Conservation (phyloP, 2,329 filamentous ascomycete species). For the Westerdykella aurantiaca region DNA sequence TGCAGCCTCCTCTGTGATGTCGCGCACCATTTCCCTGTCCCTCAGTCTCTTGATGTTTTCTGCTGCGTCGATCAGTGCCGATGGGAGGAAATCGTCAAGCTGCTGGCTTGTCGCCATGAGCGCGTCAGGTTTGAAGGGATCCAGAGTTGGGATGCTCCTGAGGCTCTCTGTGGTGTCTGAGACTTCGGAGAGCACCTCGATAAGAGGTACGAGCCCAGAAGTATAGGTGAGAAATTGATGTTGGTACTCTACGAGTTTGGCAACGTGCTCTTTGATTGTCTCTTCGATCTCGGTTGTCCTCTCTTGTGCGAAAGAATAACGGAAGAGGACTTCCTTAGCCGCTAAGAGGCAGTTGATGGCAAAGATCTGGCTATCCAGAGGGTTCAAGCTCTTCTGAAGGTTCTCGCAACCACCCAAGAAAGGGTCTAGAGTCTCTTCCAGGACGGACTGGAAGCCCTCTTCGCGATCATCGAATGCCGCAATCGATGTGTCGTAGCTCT, state of each 20-base stretch:
- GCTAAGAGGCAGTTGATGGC: conserved; percentile 64
- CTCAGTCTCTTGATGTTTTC: conserved; percentile 71
- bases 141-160: conserved; percentile 50
- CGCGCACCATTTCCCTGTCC: conserved; percentile 64
- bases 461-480: conserved; percentile 52
- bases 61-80: conserved; percentile 85
- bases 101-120: conserved; percentile 66
- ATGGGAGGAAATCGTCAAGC: conserved; percentile 86
- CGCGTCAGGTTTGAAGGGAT: conserved; percentile 53
- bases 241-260: conserved; percentile 61
- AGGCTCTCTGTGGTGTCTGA: conserved; percentile 46
- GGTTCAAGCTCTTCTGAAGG: conserved; percentile 56
- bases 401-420: conserved; percentile 72
- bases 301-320: conserved; percentile 59
- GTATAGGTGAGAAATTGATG: conserved; percentile 64
- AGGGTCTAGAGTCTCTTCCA: conserved; percentile 77
- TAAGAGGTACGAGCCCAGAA: conserved; percentile 66
- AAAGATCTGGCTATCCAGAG: conserved; percentile 62
- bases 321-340: conserved; percentile 51
- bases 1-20: conserved; percentile 76
- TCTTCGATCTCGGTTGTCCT: conserved; percentile 53
- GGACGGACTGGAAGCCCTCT: conserved; percentile 66
- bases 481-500: conserved; percentile 79
- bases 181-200: conserved; percentile 51
- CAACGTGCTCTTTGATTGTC: conserved; percentile 50